Base-by-base conservation (phyloP, 1,139 yeast genomes). In the Blastobotrys serpentis region DNA sequence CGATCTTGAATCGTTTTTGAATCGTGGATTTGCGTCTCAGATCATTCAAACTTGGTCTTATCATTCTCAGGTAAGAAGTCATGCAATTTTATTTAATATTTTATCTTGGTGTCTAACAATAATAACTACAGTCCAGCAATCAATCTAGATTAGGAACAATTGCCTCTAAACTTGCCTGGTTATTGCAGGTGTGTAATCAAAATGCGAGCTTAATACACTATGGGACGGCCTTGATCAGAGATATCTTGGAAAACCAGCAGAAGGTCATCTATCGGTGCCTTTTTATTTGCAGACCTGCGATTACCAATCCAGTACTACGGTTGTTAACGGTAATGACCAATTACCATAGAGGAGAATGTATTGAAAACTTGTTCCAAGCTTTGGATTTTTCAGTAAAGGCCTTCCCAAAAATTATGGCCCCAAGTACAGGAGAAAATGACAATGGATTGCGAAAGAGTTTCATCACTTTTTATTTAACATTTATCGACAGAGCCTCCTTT, bases 241-340 rank as follows among this genome's bases (percentile, higher is more conserved):
- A 76, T 17, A 67, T 88, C 7, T 65, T 88, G 16, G 71, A 74
- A 1, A 76, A 74, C 48, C 78, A 85, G 60, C 64, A 77, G 43
- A 85, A 83, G 58, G 76, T 81, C 18, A 70, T 89, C 3, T 86
- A 86, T 65, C 73, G 95, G 58, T 82, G 86, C 19, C 69, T 89
- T 41, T 78, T 76, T 52, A 77, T 80, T 51, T 67, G 75, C 56
- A 77, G 82, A 54, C 79, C 85, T 0, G 71, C 78, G 1, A 68
- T 80, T 8, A 79, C 92, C 1, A 81, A 77, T 48, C 84, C 95
- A 0, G 75, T 78, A 1, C 62, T 88, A 23, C 65, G 76, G 39
- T 60, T 89, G 14, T 65, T 90, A 56, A 71, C 70, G 21, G 75
- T 77, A 47, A 70, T 86, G 23, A 71, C 81, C 11, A 57, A 64